Conservation (phyloP, 176 grass and related monocot species). For the Phoenix roebelenii region DNA sequence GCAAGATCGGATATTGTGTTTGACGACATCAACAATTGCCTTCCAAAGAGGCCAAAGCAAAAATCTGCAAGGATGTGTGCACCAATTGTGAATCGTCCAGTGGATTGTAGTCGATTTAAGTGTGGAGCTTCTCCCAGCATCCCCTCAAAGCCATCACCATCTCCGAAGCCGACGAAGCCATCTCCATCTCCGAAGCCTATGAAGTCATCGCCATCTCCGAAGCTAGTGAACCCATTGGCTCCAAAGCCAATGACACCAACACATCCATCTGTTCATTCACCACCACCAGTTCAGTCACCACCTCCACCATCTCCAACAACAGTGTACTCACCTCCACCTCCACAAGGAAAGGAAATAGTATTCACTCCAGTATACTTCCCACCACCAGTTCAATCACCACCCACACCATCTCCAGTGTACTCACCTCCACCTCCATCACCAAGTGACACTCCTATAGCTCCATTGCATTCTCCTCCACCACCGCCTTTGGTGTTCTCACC, state of each 20-base stretch:
- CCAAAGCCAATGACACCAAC: neutral
- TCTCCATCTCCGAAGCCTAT: neutral
- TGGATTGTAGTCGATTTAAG: conserved; percentile 24
- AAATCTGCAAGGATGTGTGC: conserved; percentile 7
- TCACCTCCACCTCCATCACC: too few relatives aligned
- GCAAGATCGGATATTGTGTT: conserved; percentile 3
- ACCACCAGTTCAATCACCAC: too few relatives aligned
- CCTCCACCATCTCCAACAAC: too few relatives aligned
- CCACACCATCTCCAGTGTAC: too few relatives aligned
- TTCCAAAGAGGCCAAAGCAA: conserved; percentile 18
- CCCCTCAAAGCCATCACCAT: neutral
- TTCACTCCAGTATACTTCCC: too few relatives aligned
- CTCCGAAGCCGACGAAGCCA: neutral
- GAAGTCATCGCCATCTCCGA: conserved; percentile 6
- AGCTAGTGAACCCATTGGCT: neutral
- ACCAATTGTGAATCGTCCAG: conserved; percentile 22
- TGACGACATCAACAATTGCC: conserved; percentile 25
- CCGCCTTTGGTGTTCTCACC: too few relatives aligned
- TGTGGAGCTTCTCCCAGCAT: conserved; percentile 1
- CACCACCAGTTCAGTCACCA: too few relatives aligned
- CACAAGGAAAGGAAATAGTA: too few relatives aligned
- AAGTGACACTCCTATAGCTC: too few relatives aligned
- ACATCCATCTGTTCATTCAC: too few relatives aligned
- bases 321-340: too few relatives aligned
- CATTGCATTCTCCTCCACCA: too few relatives aligned